phyloP scores from a whole-genome alignment of 352 stramenopile genomes.

The Globisporangium parvum region DNA sequence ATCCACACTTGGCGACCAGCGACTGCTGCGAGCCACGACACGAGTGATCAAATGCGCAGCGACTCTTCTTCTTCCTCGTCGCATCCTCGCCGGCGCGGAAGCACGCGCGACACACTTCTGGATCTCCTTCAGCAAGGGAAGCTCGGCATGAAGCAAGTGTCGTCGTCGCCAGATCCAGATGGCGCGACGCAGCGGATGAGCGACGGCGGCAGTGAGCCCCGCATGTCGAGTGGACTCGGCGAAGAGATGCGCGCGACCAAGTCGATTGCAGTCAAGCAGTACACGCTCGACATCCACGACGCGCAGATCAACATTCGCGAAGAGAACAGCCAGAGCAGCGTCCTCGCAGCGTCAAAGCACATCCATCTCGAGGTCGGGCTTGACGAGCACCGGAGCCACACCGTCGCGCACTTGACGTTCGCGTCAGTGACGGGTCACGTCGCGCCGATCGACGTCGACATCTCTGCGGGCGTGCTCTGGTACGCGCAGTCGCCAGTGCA shows the following conservation, averaged over 20 bases:
- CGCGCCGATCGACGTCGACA: conserved; percentile 69
- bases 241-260: conserved; percentile 19
- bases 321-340: conserved; percentile 54
- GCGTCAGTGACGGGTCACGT: conserved; percentile 66
- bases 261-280: conserved; percentile 54
- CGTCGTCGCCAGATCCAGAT: conserved; percentile 11
- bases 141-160: conserved; percentile 32
- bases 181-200: conserved; percentile 3
- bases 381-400: conserved; percentile 35
- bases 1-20: conserved; percentile 2
- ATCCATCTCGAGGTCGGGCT: conserved; percentile 71
- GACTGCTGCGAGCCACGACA: not conserved
- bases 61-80: not conserved
- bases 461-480: conserved; percentile 64
- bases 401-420: conserved; percentile 56
- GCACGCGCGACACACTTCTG: conserved; percentile 53
- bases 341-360: conserved; percentile 64
- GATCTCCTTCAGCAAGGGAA: conserved; percentile 76
- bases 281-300: conserved; percentile 72
- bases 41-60: not conserved
- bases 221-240: conserved; percentile 1
- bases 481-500: conserved; percentile 32
- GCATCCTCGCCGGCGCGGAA: conserved; percentile 21
- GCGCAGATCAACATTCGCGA: conserved; percentile 77
- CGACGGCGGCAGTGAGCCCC: conserved; percentile 10